Evolutionary conservation across 1,139 yeast species (phyloP), one percentile per base, ranked within the genome.

Genomic region (Yamadazyma pseudoaaseri): DNA sequence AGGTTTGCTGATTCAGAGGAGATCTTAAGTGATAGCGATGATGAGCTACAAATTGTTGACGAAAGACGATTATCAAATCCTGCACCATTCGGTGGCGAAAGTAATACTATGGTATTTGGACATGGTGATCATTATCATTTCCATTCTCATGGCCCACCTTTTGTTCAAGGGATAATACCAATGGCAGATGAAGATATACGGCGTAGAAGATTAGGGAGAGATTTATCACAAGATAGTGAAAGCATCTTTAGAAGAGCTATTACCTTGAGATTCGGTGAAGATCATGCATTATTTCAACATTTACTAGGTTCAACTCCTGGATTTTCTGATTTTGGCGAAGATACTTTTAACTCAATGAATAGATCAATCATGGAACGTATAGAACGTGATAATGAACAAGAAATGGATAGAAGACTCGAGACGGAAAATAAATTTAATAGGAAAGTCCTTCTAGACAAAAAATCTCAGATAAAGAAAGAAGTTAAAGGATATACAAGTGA

Each of bases 371-470:
- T 70, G 65, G 61, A 54, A 33, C 48, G 73, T 22, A 68, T 69
- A 9, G 73, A 66, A 41, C 53, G 66, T 20, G 73, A 68, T 30
- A 66, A 65, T 37, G 74, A 69, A 33, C 39, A 45, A 16, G 60
- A 58, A 6, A 34, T 68, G 28, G 71, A 68, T 39, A 46, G 54
- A 24, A 51, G 67, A 33, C 42, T 64, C 26, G 57, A 54, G 23
- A 49, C 47, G 26, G 75, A 68, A 38, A 56, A 58, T 24, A 42
- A 42, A 6, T 61, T 38, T 41, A 67, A 68, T 44, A 48, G 54
- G 21, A 57, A 56, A 33, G 50, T 51, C 3, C 44, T 64, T 25
- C 41, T 46, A 16, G 62, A 60, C 26, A 69, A 66, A 41, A 48
- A 56, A 35, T 48, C 50, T 16, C 43, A 50, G 10, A 55, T 62